phyloP scores from a whole-genome alignment of 768 basidiomycete genomes.

The Tulasnella sp. region DNA sequence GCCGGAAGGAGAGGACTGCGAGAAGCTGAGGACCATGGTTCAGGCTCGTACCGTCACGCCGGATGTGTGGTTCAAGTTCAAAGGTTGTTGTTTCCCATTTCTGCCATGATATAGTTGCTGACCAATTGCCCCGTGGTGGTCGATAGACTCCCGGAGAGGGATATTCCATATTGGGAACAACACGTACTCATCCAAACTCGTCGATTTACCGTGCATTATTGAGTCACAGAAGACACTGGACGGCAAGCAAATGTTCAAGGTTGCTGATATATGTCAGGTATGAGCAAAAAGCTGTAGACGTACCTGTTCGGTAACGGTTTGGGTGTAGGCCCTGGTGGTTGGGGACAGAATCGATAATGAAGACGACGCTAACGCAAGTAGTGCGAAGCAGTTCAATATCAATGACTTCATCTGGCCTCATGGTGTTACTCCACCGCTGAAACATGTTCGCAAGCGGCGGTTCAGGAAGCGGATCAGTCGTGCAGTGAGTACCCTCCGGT shows the following conservation, averaged over 20 bases:
- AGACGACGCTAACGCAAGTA: slow-evolving; percentile 42
- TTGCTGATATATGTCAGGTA: slow-evolving; percentile 96
- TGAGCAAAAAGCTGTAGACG: neutral
- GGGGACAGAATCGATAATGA: slow-evolving; percentile 63
- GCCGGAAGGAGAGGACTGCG: slow-evolving; percentile 72
- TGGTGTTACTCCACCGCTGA: slow-evolving; percentile 86
- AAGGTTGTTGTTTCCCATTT: slow-evolving; percentile 45
- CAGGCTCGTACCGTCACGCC: slow-evolving; percentile 60
- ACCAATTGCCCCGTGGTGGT: neutral
- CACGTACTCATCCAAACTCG: slow-evolving; percentile 80
- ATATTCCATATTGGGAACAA: slow-evolving; percentile 75
- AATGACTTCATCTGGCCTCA: slow-evolving; percentile 98
- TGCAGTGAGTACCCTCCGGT: slow-evolving; percentile 37
- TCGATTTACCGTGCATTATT: slow-evolving; percentile 87
- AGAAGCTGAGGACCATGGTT: slow-evolving; percentile 70
- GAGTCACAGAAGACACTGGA: slow-evolving; percentile 95
- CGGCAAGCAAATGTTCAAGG: slow-evolving; percentile 96
- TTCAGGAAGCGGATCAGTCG: slow-evolving; percentile 84
- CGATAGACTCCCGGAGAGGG: slow-evolving; percentile 70
- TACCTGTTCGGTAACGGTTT: slow-evolving; percentile 17
- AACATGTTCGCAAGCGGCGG: slow-evolving; percentile 78
- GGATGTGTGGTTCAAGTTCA: slow-evolving; percentile 97
- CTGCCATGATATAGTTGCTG: neutral
- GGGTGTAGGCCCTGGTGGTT: slow-evolving; percentile 76
- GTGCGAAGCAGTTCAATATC: slow-evolving; percentile 56